Evolutionary conservation across 129 eudicot species (phyloP).

Genomic region (Silybum marianum): DNA sequence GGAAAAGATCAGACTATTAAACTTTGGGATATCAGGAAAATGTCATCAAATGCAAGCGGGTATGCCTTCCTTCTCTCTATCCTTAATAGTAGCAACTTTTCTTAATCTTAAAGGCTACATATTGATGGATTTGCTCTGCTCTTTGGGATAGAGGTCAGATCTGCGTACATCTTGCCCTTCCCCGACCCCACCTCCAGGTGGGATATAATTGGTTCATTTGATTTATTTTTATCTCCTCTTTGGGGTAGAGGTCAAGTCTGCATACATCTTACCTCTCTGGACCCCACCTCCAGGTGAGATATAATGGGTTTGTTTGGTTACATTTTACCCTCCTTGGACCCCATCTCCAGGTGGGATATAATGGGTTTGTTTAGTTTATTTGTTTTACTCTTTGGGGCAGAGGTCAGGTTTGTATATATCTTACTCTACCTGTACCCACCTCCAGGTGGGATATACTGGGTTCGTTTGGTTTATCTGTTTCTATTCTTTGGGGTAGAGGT

Average conservation of each 20-base stretch:
- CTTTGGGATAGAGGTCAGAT: not conserved
- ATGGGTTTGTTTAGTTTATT: no score
- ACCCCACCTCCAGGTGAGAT: no score
- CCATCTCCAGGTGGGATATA: not conserved
- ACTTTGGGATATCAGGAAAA: conserved; percentile 95
- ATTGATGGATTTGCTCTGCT: not conserved
- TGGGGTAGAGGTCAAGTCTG: no score
- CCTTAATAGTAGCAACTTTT: not conserved
- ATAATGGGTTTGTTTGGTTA: not conserved
- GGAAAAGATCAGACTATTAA: conserved; percentile 92
- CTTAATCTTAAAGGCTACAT: not conserved
- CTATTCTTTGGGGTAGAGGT: not conserved
- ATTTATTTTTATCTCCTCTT: no score
- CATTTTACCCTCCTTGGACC: not conserved
- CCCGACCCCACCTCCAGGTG: no score
- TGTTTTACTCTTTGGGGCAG: not conserved
- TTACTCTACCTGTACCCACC: not conserved
- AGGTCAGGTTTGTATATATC: not conserved
- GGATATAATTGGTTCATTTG: no score
- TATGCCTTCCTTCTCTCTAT: conserved; percentile 36
- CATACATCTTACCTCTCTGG: no score
- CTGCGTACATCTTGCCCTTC: not conserved
- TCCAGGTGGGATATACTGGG: not conserved
- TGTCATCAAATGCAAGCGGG: conserved; percentile 73
- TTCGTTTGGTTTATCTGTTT: not conserved